Base-by-base conservation (phyloP, 495 filamentous ascomycete genomes). In the Neurospora sp. region DNA sequence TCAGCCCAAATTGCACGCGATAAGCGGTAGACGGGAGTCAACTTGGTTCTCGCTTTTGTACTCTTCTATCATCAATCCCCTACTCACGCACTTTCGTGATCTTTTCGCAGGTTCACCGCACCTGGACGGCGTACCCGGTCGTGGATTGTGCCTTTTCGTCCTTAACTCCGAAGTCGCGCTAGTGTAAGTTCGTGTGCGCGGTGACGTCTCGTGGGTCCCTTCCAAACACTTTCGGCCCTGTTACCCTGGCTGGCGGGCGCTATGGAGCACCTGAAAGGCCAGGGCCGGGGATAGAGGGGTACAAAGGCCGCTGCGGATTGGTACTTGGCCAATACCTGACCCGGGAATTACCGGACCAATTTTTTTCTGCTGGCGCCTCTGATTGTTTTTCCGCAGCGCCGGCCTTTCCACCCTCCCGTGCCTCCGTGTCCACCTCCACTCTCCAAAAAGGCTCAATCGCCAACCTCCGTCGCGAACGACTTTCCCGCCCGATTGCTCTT, bases 391-490 rank as follows among this genome's bases (percentile, higher is more conserved):
- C 71, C 74, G 72, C 75, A 75, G 71, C 42, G 65, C 70, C 53
- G 68, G 41, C 38, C 71, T 40, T 48, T 61, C 61, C 61, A 69
- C 73, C 72, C 72, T 75, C 69, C 44, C 41, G 76, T 76, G 27
- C 22, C 53, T 65, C 53, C 53, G 53, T 35, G 22, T 65, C 53
- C 53, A 65, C 53, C 53, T 65, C 53, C 53, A 65, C 53, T 76
- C 73, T 73, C 75, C 75, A 77, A 80, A 80, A 79, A 77, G 75
- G 76, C 79, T 78, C 79, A 79, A 65, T 73, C 74, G 69, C 69
- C 74, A 72, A 70, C 76, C 42, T 74, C 74, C 44, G 42, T 65
- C 74, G 74, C 76, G 77, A 75, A 79, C 79, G 73, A 78, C 73
- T 74, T 71, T 73, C 65, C 72, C 72, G 53, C 53, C 40, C 73